These are phyloP conservation scores for Chrysoporthe deuterocubensis DNA, from an alignment of 2,329 filamentous ascomycete genomes.

Conservation along the genomic window DNA sequence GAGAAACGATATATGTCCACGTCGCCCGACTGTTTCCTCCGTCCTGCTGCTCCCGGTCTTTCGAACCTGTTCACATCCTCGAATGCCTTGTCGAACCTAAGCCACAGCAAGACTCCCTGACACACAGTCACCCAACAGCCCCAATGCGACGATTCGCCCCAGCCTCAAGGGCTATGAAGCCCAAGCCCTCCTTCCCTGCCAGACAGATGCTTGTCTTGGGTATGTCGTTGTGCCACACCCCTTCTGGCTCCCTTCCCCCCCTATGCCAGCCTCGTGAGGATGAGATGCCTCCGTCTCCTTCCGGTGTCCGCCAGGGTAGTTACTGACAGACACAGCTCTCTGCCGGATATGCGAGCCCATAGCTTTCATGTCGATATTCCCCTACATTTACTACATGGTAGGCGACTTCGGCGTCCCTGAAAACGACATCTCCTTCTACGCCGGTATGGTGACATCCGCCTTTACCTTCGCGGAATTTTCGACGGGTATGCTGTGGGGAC, in stretches of 20 bases:
- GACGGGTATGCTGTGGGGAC: slow-evolving; percentile 90
- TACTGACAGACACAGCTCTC: slow-evolving; percentile 62
- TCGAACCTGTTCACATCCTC: slow-evolving; percentile 8
- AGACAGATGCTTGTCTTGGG: slow-evolving; percentile 58
- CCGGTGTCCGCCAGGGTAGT: neutral
- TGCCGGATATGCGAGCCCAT: slow-evolving; percentile 98
- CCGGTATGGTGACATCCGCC: slow-evolving; percentile 92
- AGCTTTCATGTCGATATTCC: slow-evolving; percentile 99
- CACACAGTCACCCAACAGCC: slow-evolving; percentile 8
- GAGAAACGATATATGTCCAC: slow-evolving; percentile 28
- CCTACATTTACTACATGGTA: slow-evolving; percentile 98
- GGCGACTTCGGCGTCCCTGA: slow-evolving; percentile 85
- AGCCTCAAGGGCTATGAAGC: slow-evolving; percentile 30
- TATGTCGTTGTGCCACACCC: slow-evolving; percentile 37
- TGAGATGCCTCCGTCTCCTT: neutral
- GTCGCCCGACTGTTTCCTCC: slow-evolving; percentile 14
- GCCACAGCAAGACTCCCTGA: slow-evolving; percentile 17
- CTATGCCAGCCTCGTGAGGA: neutral
- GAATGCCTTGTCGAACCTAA: slow-evolving; percentile 21
- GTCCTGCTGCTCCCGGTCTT: neutral
- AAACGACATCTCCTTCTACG: slow-evolving; percentile 87
- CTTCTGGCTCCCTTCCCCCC: neutral
- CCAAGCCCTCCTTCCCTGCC: slow-evolving; percentile 43
- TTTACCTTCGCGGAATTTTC: slow-evolving; percentile 97
- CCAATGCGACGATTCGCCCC: slow-evolving; percentile 25